Evolutionary conservation across 108 stramenopile genomes (phyloP).

Genomic region (Skeletonema menzelii): DNA sequence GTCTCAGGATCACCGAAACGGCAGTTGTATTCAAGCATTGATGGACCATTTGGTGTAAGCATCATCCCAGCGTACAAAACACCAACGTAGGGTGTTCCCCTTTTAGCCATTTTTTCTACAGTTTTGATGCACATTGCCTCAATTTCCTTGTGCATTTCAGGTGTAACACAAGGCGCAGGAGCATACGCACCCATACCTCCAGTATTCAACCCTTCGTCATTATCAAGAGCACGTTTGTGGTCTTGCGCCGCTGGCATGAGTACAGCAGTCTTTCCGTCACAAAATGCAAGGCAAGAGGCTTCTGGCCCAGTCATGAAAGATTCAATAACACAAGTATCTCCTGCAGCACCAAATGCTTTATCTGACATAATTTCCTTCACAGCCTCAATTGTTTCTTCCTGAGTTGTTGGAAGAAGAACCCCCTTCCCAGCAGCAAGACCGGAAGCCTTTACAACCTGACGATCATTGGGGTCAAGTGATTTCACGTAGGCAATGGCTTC

Average conservation of each 20-base stretch:
- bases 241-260: conserved; percentile 96
- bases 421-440: conserved; percentile 99
- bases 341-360: conserved; percentile 92
- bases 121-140: conserved; percentile 91
- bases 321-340: conserved; percentile 97
- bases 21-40: conserved; percentile 98
- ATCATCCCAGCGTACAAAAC: conserved; percentile 98
- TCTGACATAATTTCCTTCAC: conserved; percentile 95
- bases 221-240: conserved; percentile 98
- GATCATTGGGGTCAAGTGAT: conserved; percentile 70
- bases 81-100: conserved; percentile 96
- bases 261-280: conserved; percentile 93
- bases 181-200: conserved; percentile 99
- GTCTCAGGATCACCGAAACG: conserved; percentile 99
- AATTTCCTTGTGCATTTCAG: conserved; percentile 83
- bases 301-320: conserved; percentile 98
- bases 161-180: conserved; percentile 95
- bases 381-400: conserved; percentile 90
- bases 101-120: conserved; percentile 93
- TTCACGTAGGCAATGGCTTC: conserved; percentile 89
- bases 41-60: conserved; percentile 87
- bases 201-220: conserved; percentile 97
- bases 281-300: conserved; percentile 94
- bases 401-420: conserved; percentile 91
- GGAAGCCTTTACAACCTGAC: conserved; percentile 98